Base-by-base conservation (phyloP, 768 basidiomycete genomes). In the Mycena rosella region DNA sequence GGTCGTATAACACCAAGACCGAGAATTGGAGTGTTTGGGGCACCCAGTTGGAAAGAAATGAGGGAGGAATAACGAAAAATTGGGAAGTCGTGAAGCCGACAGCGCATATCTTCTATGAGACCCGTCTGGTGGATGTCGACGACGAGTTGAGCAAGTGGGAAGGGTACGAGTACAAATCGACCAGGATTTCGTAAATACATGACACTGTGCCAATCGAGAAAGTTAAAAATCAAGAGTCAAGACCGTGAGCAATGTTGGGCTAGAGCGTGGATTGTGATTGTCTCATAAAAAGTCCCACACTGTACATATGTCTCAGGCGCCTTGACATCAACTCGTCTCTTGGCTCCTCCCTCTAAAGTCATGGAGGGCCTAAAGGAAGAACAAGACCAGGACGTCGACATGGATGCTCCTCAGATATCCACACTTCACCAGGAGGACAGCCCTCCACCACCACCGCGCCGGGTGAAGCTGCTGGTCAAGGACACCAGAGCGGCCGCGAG, bases 351-450 rank as follows among this genome's bases (percentile, higher is more conserved):
- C 65, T 72, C 72, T 55, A 63, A 60, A 44, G 68, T 65, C 71
- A 74, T 75, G 74, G 53, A 72, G 70, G 68, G 69, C 62, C 63
- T 58, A 60, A 73, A 74, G n/a, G 17, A 36, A 56, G 71, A 77
- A 27, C 82, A 82, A 80, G 82, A 84, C 75, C 78, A 82, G 45
- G 86, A 87, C 74, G 77, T 84, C 52, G 84, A 86, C 71, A 93
- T 94, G 91, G 93, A 94, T 42, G 91, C 93, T 36, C 93, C 93
- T 40, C 89, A 89, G 71, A 94, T 95, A 60, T 94, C 93, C 27
- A 94, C 90, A 30, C 86, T 94, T 36, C 84, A 83, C 36, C 91
- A 93, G 53, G 92, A 94, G 66, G 85, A 86, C 14, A 87, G 86
- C n/a, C 91, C 92, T 54, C 89, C 92, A 18, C 90, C 90, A 5